Percentiles rank a stretch among this genome's conserved stretches.
Evolutionary conservation across 306 rosid genomes (phyloP).

Genomic region (Herpetospermum pedunculosum): DNA sequence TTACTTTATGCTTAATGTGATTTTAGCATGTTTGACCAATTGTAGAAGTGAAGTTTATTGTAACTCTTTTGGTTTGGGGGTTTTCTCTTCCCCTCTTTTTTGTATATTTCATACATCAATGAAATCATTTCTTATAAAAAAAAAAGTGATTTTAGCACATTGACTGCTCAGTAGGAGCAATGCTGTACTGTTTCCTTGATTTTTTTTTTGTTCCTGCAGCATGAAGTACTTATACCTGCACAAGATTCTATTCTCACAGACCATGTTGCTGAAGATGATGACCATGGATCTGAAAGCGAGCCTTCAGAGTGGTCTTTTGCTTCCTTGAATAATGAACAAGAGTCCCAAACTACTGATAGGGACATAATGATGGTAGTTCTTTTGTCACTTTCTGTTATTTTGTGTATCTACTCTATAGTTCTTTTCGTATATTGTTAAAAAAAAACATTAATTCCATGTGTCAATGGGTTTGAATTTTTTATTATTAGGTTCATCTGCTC

Average conservation of each 20-base stretch:
- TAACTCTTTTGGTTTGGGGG: too few relatives aligned
- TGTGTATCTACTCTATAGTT: not conserved
- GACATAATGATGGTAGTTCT: constrained; percentile 65
- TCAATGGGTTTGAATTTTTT: constrained; percentile 15
- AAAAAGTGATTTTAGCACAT: too few relatives aligned
- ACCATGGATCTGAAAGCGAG: constrained; percentile 27
- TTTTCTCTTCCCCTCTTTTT: too few relatives aligned
- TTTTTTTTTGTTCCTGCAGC: constrained; percentile 13
- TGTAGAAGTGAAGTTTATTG: too few relatives aligned
- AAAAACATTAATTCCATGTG: not conserved
- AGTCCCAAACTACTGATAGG: constrained; percentile 43
- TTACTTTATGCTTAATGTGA: not conserved
- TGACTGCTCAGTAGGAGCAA: not conserved
- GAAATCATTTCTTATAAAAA: too few relatives aligned
- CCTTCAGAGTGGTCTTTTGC: constrained; percentile 44
- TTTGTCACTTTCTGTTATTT: constrained; percentile 3
- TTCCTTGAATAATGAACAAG: constrained; percentile 34
- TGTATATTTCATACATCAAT: too few relatives aligned
- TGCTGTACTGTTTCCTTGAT: not conserved
- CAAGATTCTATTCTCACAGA: constrained; percentile 28
- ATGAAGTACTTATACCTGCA: constrained; percentile 10
- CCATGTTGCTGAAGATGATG: constrained; percentile 30
- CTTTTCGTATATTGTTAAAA: not conserved
- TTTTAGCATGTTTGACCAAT: too few relatives aligned
- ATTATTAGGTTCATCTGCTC: constrained; percentile 69